Base-by-base conservation (phyloP, 345 rosid genomes). In the Camelina hispida region DNA sequence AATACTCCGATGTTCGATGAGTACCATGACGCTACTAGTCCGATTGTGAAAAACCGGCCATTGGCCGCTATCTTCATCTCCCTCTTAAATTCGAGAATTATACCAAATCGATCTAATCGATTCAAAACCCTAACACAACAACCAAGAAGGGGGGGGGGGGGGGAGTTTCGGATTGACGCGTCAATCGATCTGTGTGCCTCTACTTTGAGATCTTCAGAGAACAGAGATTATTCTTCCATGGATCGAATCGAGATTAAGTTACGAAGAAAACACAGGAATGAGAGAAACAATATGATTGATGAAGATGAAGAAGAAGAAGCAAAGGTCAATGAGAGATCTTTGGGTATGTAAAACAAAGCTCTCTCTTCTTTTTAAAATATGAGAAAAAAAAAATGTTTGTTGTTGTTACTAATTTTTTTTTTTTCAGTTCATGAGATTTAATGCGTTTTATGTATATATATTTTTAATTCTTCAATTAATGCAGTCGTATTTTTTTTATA, bases 1-100 rank as follows among this genome's bases (percentile, higher is more conserved):
- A 91, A 66, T 1, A 91, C 88, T 2, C 94, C 94, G 54, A 91
- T 88, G 62, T 86, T 89, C 2, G 92, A 81, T 3, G 85, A 65
- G 58, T 87, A 89, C 94, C 92, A 89, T 0, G 88, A 74, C 44
- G 86, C 69, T 12, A 89, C 90, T 16, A 86, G 78, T 34, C 89
- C 83, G 72, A 86, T 70, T 38, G 88, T 89, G 80, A 79, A 74
- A 64, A 79, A 78, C 67, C 78, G 73, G 69, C 81, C 74, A 68
- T 78, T 78, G 11, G 69, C 44, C 73, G 78, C 78, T 50, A 62
- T 46, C 81, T 78, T 78, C 81, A 78, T 78, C 62, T 3, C 66
- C 53, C 47, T 73, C 62, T 3, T 72, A 42, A 25, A 25, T 25
- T 20, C 9, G 4, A 53, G 15, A 20, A 28, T 28, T 37, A 40